phyloP scores from a whole-genome alignment of 2,329 filamentous ascomycete genomes.

The Aspergillus oerlinghausenensis region DNA sequence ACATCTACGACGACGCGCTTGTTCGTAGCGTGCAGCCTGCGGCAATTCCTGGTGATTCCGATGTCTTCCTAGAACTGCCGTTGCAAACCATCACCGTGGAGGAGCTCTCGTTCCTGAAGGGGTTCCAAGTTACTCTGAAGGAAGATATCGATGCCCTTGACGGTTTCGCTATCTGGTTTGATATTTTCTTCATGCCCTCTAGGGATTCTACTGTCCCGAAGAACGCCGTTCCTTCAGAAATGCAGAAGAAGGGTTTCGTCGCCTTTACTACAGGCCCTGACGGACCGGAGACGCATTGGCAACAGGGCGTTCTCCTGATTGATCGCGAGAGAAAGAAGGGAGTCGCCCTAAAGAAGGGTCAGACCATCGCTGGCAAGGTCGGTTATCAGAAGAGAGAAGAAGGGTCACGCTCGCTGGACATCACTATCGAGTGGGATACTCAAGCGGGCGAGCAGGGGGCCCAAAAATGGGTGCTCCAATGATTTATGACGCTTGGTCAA shows the following conservation, averaged over 20 bases:
- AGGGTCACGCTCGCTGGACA: conserved; percentile 64
- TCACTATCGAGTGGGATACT: conserved; percentile 60
- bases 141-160: conserved; percentile 67
- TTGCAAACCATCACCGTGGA: conserved; percentile 66
- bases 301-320: conserved; percentile 71
- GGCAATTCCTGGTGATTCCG: conserved; percentile 50
- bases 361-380: conserved; percentile 62
- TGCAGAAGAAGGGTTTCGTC: conserved; percentile 60
- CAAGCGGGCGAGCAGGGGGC: conserved; percentile 38
- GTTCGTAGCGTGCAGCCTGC: conserved; percentile 64
- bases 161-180: conserved; percentile 89
- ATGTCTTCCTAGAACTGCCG: conserved; percentile 69
- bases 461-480: conserved; percentile 41
- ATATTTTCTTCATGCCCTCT: conserved; percentile 78
- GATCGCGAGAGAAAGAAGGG: conserved; percentile 52
- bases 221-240: conserved; percentile 56
- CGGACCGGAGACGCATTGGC: conserved; percentile 81
- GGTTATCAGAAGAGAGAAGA: conserved; percentile 65
- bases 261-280: conserved; percentile 84
- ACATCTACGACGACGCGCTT: conserved; percentile 76
- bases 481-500: conserved; percentile 10
- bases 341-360: conserved; percentile 48
- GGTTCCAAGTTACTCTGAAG: conserved; percentile 60
- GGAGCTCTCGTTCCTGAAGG: conserved; percentile 70
- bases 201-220: conserved; percentile 46